These are phyloP conservation scores for Podaxis rugospora DNA, from an alignment of 768 basidiomycete genomes.

Conservation along the genomic window DNA sequence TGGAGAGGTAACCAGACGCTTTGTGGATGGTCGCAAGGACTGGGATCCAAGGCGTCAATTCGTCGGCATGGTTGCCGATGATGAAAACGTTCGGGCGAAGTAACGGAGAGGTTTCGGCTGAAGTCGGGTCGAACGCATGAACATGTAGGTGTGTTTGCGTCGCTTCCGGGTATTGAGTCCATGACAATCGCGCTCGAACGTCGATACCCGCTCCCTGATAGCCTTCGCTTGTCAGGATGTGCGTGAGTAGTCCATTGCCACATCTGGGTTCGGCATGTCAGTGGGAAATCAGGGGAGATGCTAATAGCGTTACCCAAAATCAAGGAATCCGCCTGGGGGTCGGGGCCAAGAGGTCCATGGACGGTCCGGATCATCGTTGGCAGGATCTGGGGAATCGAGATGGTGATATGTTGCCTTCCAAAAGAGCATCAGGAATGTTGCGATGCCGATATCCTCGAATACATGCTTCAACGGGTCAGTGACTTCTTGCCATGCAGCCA, in stretches of 20 bases:
- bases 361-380: constrained; percentile 17
- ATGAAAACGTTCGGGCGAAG: constrained; percentile 58
- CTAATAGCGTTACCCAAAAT: constrained; percentile 62
- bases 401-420: constrained; percentile 73
- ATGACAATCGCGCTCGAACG: constrained; percentile 79
- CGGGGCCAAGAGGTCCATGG: constrained; percentile 75
- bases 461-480: constrained; percentile 91
- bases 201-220: constrained; percentile 85
- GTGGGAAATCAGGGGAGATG: background rate
- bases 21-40: constrained; percentile 61
- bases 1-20: constrained; percentile 69
- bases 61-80: constrained; percentile 95
- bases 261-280: constrained; percentile 43
- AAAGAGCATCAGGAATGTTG: constrained; percentile 86
- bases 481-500: constrained; percentile 71
- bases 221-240: constrained; percentile 81
- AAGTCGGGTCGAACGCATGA: constrained; percentile 65
- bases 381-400: constrained; percentile 3
- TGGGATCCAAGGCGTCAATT: constrained; percentile 93
- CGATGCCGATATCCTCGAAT: constrained; percentile 95
- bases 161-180: constrained; percentile 66
- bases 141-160: constrained; percentile 65
- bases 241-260: constrained; percentile 90
- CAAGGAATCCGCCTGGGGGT: constrained; percentile 82
- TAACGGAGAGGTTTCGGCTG: constrained; percentile 17